Evolutionary conservation across 2,329 filamentous ascomycete genomes (phyloP), one percentile per base, ranked within the genome.

Genomic region (Coleophoma cylindrospora): DNA sequence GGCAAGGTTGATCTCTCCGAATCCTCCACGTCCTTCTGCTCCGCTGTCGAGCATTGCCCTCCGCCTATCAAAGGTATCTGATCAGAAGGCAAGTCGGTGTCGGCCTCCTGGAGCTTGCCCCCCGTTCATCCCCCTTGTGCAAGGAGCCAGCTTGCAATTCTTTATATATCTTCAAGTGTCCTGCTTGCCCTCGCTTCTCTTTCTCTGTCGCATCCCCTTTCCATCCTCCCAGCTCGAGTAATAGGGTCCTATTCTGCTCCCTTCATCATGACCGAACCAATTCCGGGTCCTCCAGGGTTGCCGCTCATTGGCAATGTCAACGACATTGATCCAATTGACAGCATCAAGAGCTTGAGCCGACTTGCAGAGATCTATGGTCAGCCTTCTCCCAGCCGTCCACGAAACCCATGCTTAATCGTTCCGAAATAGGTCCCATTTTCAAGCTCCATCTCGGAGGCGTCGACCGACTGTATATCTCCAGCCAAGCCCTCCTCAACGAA

Each of bases 361-460:
- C 69, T 89, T 45, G 79, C 81, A 21, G 78, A 87, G 38, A 80
- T 76, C 52, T 87, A 88, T 67, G 86, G 84, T 84, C 61, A 2
- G 19, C 37, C 34, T 57, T 68, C 58, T n/a, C n/a, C 8, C 19
- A 38, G 4, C 38, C 7, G 14, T 19, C 50, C 37, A 34, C 50
- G 10, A 7, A n/a, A 14, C 15, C 21, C 13, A 33, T 32, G 41
- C 19, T 44, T 32, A 34, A 22, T 37, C 37, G 47, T n/a, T 22
- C 34, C 34, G n/a, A n/a, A 36, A n/a, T 22, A 61, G 60, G 60
- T 15, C 75, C 79, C n/a, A 82, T 86, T 51, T 86, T 73, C 61
- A 74, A 78, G 55, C 68, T 87, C 45, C 72, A 67, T 14, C 62
- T 83, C 5, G 72, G 75, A 5, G 70, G 74, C 1, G 66, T 64